Conservation (phyloP, 176 grass and related monocot species). For the Typha latifolia region DNA sequence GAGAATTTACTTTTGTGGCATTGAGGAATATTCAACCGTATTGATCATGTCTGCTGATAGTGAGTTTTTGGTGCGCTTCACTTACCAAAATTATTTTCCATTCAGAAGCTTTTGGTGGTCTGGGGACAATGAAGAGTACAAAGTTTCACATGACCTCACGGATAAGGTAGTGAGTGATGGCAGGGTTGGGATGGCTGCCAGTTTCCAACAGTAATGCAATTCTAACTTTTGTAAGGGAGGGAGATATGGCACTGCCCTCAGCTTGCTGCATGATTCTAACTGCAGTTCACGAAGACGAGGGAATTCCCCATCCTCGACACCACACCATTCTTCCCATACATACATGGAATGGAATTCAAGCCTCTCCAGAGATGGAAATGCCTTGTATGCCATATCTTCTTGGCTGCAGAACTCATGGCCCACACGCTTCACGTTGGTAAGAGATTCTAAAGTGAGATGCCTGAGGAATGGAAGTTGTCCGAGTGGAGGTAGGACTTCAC, state of each 20-base stretch:
- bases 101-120: not conserved
- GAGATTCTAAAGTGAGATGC: not conserved
- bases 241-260: not conserved
- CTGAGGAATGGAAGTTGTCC: conserved; percentile 5
- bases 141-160: no score
- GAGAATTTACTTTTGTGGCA: no score
- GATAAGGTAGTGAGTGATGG: not conserved
- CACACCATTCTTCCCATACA: conserved; percentile 10
- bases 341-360: conserved; percentile 6
- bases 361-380: conserved; percentile 6
- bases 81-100: not conserved
- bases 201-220: not conserved
- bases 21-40: no score
- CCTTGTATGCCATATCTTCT: not conserved
- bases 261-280: not conserved
- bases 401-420: conserved; percentile 10
- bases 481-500: conserved; percentile 1
- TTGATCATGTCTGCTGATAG: no score
- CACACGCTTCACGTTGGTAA: not conserved
- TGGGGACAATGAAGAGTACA: not conserved
- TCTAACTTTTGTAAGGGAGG: not conserved
- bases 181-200: not conserved
- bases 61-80: no score
- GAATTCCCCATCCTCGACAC: conserved; percentile 6
- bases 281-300: not conserved